Conservation (phyloP, 2,329 filamentous ascomycete genomes). For the Xylariaceae sp. region DNA sequence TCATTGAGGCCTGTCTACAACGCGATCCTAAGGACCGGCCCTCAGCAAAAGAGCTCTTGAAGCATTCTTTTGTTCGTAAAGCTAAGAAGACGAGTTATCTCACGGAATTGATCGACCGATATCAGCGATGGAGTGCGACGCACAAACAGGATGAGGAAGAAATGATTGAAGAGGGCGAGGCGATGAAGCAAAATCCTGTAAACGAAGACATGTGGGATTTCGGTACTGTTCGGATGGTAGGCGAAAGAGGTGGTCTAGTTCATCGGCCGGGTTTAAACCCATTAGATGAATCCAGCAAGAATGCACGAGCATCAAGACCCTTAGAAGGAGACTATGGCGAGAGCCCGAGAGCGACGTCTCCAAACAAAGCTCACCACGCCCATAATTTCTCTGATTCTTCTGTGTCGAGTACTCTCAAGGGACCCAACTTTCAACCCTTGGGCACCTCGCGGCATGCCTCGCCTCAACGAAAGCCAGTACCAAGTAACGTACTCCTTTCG, state of each 20-base stretch:
- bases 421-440: constrained; percentile 35
- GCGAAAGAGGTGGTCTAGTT: constrained; percentile 54
- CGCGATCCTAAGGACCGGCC: constrained; percentile 87
- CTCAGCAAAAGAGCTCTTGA: constrained; percentile 77
- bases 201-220: constrained; percentile 97
- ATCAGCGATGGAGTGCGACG: constrained; percentile 78
- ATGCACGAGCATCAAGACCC: constrained; percentile 58
- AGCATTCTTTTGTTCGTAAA: constrained; percentile 82
- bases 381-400: constrained; percentile 40
- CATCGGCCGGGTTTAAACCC: constrained; percentile 55
- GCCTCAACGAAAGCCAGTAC: constrained; percentile 53
- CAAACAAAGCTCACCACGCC: constrained; percentile 42
- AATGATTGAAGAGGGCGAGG: constrained; percentile 52
- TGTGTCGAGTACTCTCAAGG: constrained; percentile 52
- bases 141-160: constrained; percentile 70
- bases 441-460: constrained; percentile 52
- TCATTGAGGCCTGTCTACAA: constrained; percentile 75
- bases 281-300: constrained; percentile 77
- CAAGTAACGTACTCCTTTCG: constrained; percentile 37
- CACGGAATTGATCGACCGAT: constrained; percentile 88
- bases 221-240: constrained; percentile 83
- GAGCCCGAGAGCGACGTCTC: constrained; percentile 44
- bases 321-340: constrained; percentile 51
- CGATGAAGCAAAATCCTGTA: constrained; percentile 50
- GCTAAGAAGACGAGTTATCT: constrained; percentile 96